Evolutionary conservation across 345 rosid species (phyloP).

Genomic region (Camelina laxa): DNA sequence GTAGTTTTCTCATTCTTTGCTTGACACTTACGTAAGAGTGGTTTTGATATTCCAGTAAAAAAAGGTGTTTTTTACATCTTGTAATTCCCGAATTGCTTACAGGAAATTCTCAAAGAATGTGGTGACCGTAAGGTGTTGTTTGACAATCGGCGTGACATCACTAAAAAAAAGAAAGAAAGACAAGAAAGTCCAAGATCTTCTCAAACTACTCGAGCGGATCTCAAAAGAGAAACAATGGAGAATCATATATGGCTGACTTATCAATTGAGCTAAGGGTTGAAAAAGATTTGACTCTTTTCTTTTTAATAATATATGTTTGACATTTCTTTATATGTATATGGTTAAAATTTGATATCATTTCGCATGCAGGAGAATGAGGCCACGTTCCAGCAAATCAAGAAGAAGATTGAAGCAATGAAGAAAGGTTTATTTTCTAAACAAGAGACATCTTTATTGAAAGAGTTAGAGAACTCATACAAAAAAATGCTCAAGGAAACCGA

Average conservation of each 20-base stretch:
- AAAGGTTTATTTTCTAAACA: neutral
- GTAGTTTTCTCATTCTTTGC: neutral
- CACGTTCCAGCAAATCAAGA: neutral
- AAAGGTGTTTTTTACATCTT: neutral
- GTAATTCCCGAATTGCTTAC: neutral
- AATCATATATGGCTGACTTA: constrained; percentile 37
- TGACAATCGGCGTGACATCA: constrained; percentile 19
- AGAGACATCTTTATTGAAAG: neutral
- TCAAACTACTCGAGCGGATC: constrained; percentile 29
- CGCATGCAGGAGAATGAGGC: neutral
- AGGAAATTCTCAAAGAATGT: constrained; percentile 34
- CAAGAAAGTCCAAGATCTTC: constrained; percentile 34
- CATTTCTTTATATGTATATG: neutral
- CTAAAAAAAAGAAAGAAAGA: constrained; percentile 4
- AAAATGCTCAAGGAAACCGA: constrained; percentile 9
- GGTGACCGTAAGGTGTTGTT: constrained; percentile 36
- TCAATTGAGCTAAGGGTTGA: neutral
- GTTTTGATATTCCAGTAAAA: neutral
- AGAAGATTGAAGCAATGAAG: constrained; percentile 15
- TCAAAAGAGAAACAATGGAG: constrained; percentile 9
- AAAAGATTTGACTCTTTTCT: too few species aligned
- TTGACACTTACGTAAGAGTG: neutral
- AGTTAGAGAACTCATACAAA: neutral
- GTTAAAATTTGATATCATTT: neutral
- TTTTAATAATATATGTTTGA: neutral